Base-by-base conservation (phyloP, 2,329 filamentous ascomycete species). In the Leptographium wingfieldii region DNA sequence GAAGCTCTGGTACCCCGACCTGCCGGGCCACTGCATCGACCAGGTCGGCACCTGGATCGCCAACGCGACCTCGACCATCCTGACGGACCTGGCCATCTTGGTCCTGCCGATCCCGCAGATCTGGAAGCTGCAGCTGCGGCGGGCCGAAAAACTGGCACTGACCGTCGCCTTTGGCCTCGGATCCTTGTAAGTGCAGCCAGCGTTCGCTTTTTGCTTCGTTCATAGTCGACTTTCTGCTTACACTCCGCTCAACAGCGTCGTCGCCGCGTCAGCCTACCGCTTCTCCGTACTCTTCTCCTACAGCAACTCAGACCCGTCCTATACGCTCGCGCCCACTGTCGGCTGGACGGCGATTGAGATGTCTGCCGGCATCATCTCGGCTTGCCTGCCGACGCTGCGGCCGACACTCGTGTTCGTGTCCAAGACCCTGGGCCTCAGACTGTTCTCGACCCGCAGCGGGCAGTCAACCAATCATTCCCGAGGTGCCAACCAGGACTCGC, bases 311-410 rank as follows among this genome's bases (percentile, higher is more conserved):
- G 76, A 79, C 58, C 73, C 74, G 3, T 70, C 72, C n/a, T 79
- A 78, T 65, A 76, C 76, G 0, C 69, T 80, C 10, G 74, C 75
- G 0, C 73, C 72, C 1, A 73, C 75, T 0, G 72, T 75, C 5
- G 75, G 73, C 58, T 80, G 77, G 77, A 76, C 76, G 7, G 71
- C 71, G 5, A 74, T 79, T 62, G 77, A 80, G 65, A 74, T 76
- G 67, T 71, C 76, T 0, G 73, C 74, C 0, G 80, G 77, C 56
- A 79, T 82, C 63, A 71, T 80, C 52, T 79, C 77, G 0, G 79
- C 79, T 7, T 80, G 77, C 63, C 74, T 81, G 0, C 80, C 80
- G 0, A 80, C 79, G 0, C 69, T 81, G 48, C 73, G 77, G 6
- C 77, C 78, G 3, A 71, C 78, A 16, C 63, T 79, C 38, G 43